phyloP scores from a whole-genome alignment of 805 yeast species.

The Dipodascus geniculatus region DNA sequence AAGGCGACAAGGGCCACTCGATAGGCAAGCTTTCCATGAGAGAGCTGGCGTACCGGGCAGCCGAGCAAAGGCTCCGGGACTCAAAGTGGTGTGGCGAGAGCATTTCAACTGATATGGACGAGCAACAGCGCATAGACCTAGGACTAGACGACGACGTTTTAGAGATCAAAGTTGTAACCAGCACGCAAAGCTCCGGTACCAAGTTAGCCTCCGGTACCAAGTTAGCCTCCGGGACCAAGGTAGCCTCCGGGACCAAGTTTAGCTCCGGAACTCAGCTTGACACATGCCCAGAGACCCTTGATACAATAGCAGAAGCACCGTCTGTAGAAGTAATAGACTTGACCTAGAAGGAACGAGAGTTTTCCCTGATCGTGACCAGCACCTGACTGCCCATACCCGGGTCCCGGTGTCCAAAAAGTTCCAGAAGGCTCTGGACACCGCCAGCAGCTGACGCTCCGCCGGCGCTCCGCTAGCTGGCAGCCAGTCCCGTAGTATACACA shows the following conservation, averaged over 20 bases:
- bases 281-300: too few relatives aligned
- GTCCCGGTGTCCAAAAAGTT: background rate
- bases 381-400: background rate
- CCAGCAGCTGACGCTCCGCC: too few relatives aligned
- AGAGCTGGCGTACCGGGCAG: slow-evolving; percentile 44
- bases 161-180: slow-evolving; percentile 5
- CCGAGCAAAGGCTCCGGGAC: slow-evolving; percentile 37
- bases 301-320: too few relatives aligned
- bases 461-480: background rate
- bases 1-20: slow-evolving; percentile 21
- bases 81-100: slow-evolving; percentile 17
- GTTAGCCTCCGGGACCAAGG: too few relatives aligned
- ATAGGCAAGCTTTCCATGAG: slow-evolving; percentile 24
- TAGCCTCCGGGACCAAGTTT: too few relatives aligned
- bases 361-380: background rate
- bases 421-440: too few relatives aligned
- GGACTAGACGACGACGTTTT: slow-evolving; percentile 8
- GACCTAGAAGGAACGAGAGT: too few relatives aligned
- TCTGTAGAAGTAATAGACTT: too few relatives aligned
- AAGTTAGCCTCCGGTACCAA: too few relatives aligned
- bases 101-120: background rate
- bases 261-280: too few relatives aligned
- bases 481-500: background rate
- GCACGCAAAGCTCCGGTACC: too few relatives aligned
- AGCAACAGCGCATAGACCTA: slow-evolving; percentile 6